Conservation (phyloP, 23 red algal genomes). For the Pyropia haitanensis region DNA sequence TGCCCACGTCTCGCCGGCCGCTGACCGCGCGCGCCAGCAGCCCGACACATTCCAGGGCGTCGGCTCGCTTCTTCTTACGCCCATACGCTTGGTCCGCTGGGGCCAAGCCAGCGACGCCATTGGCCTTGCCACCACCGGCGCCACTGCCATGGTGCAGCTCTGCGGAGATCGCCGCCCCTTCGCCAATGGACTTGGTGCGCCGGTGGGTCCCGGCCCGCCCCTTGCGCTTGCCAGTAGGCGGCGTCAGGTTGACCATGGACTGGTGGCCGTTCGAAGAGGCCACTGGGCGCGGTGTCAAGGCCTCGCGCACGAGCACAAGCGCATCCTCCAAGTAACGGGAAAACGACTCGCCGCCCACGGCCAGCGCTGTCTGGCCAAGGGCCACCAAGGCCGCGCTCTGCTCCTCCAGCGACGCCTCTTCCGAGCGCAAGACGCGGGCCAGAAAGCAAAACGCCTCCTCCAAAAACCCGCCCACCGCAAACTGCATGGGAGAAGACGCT, state of each 20-base stretch:
- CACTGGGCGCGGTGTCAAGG: conserved; percentile 8
- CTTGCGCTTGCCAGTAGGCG: too few relatives aligned
- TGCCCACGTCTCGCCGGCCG: neutral
- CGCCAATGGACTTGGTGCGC: too few relatives aligned
- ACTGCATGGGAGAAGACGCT: conserved; percentile 14
- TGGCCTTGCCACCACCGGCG: neutral
- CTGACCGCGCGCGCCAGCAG: conserved; percentile 8
- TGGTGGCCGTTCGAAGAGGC: too few relatives aligned
- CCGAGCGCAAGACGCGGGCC: conserved; percentile 19
- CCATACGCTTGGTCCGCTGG: too few relatives aligned
- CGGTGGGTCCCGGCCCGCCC: too few relatives aligned
- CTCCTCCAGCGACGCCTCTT: conserved; percentile 21
- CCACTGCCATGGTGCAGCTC: neutral
- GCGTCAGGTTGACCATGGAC: too few relatives aligned
- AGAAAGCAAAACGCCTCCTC: conserved; percentile 12
- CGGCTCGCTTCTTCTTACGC: too few relatives aligned
- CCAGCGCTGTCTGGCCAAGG: conserved; percentile 44
- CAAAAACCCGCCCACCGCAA: conserved; percentile 16
- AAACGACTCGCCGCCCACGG: conserved; percentile 12
- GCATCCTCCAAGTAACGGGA: conserved; percentile 40
- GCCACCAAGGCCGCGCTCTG: conserved; percentile 37
- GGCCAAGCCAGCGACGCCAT: neutral
- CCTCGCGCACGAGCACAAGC: conserved; percentile 36
- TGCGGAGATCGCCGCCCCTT: too few relatives aligned
- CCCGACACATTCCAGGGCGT: conserved; percentile 10